These are phyloP conservation scores for Magnolia changhungtana DNA, from an alignment of 164 flowering plant species.

Conservation along the genomic window DNA sequence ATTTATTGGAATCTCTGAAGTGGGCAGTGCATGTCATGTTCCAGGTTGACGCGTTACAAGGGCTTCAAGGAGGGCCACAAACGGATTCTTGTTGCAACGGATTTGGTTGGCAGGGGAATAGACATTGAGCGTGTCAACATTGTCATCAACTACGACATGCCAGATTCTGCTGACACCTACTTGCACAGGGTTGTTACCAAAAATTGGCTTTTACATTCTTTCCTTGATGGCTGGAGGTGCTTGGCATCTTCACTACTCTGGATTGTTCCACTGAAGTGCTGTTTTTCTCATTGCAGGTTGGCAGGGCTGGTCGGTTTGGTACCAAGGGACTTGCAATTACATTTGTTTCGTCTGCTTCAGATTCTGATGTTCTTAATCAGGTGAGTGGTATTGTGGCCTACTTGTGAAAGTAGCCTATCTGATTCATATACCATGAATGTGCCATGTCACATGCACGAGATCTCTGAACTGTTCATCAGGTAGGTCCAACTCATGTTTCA, in stretches of 20 bases:
- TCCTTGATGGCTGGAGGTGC: neutral
- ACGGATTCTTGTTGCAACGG: slow-evolving; percentile 95
- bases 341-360: slow-evolving; percentile 87
- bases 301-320: slow-evolving; percentile 97
- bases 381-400: slow-evolving; percentile 23
- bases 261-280: neutral
- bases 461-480: neutral
- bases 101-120: slow-evolving; percentile 96
- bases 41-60: slow-evolving; percentile 86
- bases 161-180: slow-evolving; percentile 97
- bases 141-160: slow-evolving; percentile 98
- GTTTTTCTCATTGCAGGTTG: slow-evolving; percentile 51
- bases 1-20: neutral
- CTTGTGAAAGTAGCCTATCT: neutral
- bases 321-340: slow-evolving; percentile 99
- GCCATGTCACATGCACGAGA: neutral
- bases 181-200: slow-evolving; percentile 65
- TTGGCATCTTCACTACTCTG: neutral
- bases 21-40: neutral
- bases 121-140: slow-evolving; percentile 97
- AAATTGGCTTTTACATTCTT: neutral
- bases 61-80: slow-evolving; percentile 94
- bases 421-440: neutral
- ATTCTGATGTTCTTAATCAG: slow-evolving; percentile 93
- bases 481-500: too few relatives aligned